phyloP scores from a whole-genome alignment of 129 eudicot species.

The Flaveria bidentis region DNA sequence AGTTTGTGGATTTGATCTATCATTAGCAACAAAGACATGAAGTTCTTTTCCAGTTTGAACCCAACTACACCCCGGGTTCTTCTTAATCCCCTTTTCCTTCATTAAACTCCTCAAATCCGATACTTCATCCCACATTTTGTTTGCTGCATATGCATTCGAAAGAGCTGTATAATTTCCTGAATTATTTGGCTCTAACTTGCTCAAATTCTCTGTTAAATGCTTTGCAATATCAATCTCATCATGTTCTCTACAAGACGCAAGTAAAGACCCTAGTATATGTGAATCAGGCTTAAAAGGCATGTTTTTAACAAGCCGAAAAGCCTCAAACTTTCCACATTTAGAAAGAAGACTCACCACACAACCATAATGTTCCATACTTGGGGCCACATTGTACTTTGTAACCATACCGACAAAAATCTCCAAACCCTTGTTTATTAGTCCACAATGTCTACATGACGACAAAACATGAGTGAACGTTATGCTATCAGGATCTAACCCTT shows the following conservation, averaged over 20 bases:
- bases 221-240: constrained; percentile 47
- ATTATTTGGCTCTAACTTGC: constrained; percentile 44
- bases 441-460: constrained; percentile 61
- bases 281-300: constrained; percentile 58
- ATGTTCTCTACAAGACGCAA: constrained; percentile 52
- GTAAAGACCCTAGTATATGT: constrained; percentile 47
- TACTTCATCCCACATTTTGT: constrained; percentile 56
- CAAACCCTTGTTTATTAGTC: constrained; percentile 50
- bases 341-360: constrained; percentile 67
- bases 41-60: constrained; percentile 51
- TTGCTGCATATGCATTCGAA: constrained; percentile 53
- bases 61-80: constrained; percentile 74
- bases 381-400: constrained; percentile 25
- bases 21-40: constrained; percentile 64
- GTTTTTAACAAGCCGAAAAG: constrained; percentile 37
- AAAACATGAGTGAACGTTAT: constrained; percentile 57
- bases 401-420: constrained; percentile 49
- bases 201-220: constrained; percentile 35
- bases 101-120: constrained; percentile 46
- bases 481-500: constrained; percentile 50
- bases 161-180: constrained; percentile 54
- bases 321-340: constrained; percentile 49
- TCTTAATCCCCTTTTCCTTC: constrained; percentile 52
- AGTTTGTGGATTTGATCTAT: constrained; percentile 44
- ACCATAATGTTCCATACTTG: constrained; percentile 56